Conservation (phyloP, 164 flowering plant genomes). For the Vitis rotundifolia region DNA sequence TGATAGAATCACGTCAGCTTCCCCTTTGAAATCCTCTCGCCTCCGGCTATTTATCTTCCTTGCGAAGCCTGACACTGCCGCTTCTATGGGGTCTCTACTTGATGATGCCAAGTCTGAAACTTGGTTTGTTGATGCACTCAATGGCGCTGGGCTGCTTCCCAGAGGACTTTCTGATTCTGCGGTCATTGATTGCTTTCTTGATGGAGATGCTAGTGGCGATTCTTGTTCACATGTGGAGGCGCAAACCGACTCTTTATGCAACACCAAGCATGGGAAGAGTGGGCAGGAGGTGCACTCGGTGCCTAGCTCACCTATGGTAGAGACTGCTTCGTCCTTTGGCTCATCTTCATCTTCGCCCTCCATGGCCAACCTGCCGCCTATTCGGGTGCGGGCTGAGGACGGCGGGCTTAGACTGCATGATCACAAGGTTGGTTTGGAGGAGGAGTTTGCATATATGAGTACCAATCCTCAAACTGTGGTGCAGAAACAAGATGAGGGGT, state of each 20-base stretch:
- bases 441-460: constrained; percentile 27
- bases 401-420: constrained; percentile 6
- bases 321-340: constrained; percentile 29
- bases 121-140: constrained; percentile 88
- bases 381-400: constrained; percentile 43
- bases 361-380: constrained; percentile 47
- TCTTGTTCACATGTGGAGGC: constrained; percentile 20
- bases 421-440: constrained; percentile 23
- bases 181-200: constrained; percentile 54
- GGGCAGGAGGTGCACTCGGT: constrained; percentile 11
- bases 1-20: constrained; percentile 30
- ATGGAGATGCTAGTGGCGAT: constrained; percentile 19
- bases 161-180: constrained; percentile 65
- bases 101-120: constrained; percentile 76
- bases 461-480: neutral
- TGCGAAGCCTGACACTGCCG: constrained; percentile 56
- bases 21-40: constrained; percentile 36
- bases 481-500: constrained; percentile 16
- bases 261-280: constrained; percentile 10
- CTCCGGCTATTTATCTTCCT: constrained; percentile 65
- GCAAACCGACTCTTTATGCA: constrained; percentile 4
- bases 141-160: constrained; percentile 49
- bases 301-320: constrained; percentile 27
- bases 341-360: constrained; percentile 41
- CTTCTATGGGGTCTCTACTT: constrained; percentile 65